These are phyloP conservation scores for Aspergillus niger DNA, from an alignment of 2,329 filamentous ascomycete species.

Conservation along the genomic window DNA sequence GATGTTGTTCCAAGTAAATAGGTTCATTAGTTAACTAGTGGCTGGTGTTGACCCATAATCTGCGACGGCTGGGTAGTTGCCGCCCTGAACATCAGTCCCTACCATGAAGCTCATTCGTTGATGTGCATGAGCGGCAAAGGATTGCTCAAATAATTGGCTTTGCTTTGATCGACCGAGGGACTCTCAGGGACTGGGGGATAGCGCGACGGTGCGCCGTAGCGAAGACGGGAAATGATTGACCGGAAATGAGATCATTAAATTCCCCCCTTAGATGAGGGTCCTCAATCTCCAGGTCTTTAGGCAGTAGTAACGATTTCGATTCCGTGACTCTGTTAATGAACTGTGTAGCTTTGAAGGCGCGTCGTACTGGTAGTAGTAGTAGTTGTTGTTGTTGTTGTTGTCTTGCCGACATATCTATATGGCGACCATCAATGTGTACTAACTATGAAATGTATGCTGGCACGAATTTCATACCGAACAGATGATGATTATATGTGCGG, in stretches of 20 bases:
- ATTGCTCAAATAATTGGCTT: neutral
- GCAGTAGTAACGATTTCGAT: neutral
- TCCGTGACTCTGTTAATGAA: no score
- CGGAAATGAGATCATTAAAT: slow-evolving; percentile 3
- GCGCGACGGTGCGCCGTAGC: neutral
- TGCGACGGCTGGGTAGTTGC: neutral
- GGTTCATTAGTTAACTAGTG: neutral
- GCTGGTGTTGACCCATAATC: neutral
- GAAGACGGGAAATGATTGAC: slow-evolving; percentile 3
- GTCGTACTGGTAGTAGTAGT: no score
- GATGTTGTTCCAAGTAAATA: neutral
- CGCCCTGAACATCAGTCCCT: neutral
- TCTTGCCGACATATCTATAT: no score
- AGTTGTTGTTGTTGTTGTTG: no score
- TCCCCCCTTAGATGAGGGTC: neutral
- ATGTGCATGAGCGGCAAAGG: neutral
- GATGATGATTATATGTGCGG: neutral
- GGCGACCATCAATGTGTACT: no score
- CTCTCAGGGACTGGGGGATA: neutral
- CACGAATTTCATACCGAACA: neutral
- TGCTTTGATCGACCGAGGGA: neutral
- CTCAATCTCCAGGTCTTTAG: neutral
- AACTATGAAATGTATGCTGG: no score
- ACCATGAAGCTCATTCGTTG: slow-evolving; percentile 1
- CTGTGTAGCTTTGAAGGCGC: no score